Conservation (phyloP, 768 basidiomycete genomes). For the Termitomyces sp. region DNA sequence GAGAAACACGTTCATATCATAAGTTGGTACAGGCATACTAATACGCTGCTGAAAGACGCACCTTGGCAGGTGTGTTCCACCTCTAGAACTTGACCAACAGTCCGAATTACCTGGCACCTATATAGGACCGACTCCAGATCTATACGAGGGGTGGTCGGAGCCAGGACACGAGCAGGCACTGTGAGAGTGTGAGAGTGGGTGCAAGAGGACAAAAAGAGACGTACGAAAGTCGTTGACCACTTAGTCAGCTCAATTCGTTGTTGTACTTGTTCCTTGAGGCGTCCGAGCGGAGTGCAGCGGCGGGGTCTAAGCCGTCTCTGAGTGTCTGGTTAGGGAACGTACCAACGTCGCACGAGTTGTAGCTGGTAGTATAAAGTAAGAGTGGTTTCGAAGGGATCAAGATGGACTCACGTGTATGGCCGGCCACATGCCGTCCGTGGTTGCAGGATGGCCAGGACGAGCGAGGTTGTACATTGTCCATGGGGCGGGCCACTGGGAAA, state of each 20-base stretch:
- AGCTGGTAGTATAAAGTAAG: no score
- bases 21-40: no score
- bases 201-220: constrained; percentile 16
- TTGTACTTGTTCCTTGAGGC: neutral
- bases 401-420: constrained; percentile 66
- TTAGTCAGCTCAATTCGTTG: constrained; percentile 38
- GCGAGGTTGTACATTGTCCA: constrained; percentile 92
- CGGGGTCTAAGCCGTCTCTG: constrained; percentile 35
- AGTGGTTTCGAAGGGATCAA: no score
- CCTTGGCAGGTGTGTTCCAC: no score
- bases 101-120: no score
- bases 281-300: constrained; percentile 52
- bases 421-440: constrained; percentile 85
- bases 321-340: no score
- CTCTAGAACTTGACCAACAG: no score
- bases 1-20: no score
- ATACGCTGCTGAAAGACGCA: no score
- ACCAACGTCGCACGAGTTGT: no score
- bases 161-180: constrained; percentile 74
- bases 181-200: neutral
- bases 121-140: no score
- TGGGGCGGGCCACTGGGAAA: constrained; percentile 70
- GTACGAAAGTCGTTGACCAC: constrained; percentile 72
- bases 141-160: constrained; percentile 80
- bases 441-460: constrained; percentile 72